Percentiles rank a stretch among this genome's conserved stretches.
Conservation (phyloP, 768 basidiomycete genomes). For the Macrolepiota albuminosa region DNA sequence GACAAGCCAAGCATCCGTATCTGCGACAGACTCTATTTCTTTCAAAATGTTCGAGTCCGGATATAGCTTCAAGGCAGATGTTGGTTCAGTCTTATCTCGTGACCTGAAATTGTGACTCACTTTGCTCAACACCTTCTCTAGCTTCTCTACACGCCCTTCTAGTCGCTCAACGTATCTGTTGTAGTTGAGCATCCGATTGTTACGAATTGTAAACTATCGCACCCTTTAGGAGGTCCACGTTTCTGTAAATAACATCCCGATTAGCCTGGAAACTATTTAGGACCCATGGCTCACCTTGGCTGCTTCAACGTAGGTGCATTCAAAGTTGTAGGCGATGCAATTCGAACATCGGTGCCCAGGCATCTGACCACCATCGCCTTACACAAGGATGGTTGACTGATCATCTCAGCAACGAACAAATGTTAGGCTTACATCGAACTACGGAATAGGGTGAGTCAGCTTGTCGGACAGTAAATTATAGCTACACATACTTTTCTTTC, state of each 20-base stretch:
- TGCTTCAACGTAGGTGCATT: conserved; percentile 67
- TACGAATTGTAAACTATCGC: conserved; percentile 10
- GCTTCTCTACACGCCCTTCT: conserved; percentile 54
- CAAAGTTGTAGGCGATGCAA: conserved; percentile 56
- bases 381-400: not conserved
- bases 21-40: conserved; percentile 38
- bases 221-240: conserved; percentile 64
- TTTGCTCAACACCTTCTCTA: conserved; percentile 51
- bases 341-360: conserved; percentile 63
- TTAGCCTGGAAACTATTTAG: not conserved
- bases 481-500: conserved; percentile 67
- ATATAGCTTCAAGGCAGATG: conserved; percentile 41
- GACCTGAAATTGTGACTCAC: conserved; percentile 16
- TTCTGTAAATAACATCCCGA: conserved; percentile 24
- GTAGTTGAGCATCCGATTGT: not conserved
- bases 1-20: conserved; percentile 13
- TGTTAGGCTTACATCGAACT: conserved; percentile 60
- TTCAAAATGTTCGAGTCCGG: conserved; percentile 59
- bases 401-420: not conserved
- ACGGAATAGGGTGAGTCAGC: conserved; percentile 2
- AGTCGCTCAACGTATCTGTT: conserved; percentile 54
- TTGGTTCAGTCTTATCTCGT: not conserved
- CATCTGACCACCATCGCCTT: conserved; percentile 72
- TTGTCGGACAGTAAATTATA: not conserved
- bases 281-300: conserved; percentile 46